Evolutionary conservation across 2,329 filamentous ascomycete genomes (phyloP).

Genomic region (Sporothrix mexicana): DNA sequence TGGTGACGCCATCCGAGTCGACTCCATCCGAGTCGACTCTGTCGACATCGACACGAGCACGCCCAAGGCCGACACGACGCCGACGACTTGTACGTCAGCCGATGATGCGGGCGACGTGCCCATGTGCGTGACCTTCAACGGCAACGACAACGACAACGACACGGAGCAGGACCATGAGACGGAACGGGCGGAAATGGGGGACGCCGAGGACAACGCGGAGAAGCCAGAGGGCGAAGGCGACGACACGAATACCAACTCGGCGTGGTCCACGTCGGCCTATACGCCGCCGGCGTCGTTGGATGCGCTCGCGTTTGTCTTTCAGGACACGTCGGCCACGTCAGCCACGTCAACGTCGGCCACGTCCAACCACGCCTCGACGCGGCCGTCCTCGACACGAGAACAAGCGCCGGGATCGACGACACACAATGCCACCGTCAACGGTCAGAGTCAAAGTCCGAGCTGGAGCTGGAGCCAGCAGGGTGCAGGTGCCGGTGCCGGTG

Average conservation of each 20-base stretch:
- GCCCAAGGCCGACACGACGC: neutral
- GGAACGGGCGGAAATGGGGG: no score
- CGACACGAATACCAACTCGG: neutral
- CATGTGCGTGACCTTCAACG: constrained; percentile 20
- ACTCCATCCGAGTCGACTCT: neutral
- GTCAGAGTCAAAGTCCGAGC: neutral
- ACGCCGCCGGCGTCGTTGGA: constrained; percentile 14
- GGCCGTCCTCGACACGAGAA: neutral
- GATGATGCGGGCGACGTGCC: constrained; percentile 1
- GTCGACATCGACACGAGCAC: neutral
- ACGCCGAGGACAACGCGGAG: neutral
- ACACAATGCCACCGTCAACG: neutral
- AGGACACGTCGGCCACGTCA: neutral
- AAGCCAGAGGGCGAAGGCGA: neutral
- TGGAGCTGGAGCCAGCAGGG: neutral
- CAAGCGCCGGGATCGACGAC: neutral
- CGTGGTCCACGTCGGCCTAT: constrained; percentile 4
- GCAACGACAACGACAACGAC: constrained; percentile 3
- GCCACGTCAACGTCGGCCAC: neutral
- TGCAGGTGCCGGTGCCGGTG: no score
- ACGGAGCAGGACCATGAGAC: neutral
- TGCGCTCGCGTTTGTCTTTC: constrained; percentile 10
- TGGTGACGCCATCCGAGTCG: no score
- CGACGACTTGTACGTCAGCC: neutral
- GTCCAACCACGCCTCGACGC: neutral